phyloP scores from a whole-genome alignment of 1,139 yeast species.

The Kodamaea derodonti region DNA sequence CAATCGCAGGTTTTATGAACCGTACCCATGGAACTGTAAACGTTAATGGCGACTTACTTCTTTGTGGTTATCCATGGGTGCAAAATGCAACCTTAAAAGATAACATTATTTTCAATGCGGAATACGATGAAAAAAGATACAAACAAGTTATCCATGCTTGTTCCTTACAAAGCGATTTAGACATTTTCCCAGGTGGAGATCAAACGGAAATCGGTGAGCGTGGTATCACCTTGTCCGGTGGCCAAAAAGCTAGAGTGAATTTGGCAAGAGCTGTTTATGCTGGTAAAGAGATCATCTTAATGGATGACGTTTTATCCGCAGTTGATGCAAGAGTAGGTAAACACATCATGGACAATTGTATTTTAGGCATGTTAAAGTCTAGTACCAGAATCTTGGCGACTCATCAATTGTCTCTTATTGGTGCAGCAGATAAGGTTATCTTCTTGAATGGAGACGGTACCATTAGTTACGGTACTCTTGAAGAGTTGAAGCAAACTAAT shows the following conservation, averaged over 20 bases:
- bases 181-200: slow-evolving; percentile 76
- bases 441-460: slow-evolving; percentile 68
- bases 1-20: slow-evolving; percentile 60
- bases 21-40: slow-evolving; percentile 44
- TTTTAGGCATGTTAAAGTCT: slow-evolving; percentile 51
- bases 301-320: slow-evolving; percentile 88
- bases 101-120: slow-evolving; percentile 69
- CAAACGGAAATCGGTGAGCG: slow-evolving; percentile 87
- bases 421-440: slow-evolving; percentile 63
- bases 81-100: slow-evolving; percentile 77
- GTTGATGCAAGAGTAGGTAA: slow-evolving; percentile 91
- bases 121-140: slow-evolving; percentile 53
- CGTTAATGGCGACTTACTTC: slow-evolving; percentile 40
- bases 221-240: slow-evolving; percentile 89
- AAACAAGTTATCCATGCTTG: slow-evolving; percentile 58
- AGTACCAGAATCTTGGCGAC: slow-evolving; percentile 81
- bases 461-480: slow-evolving; percentile 56
- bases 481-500: slow-evolving; percentile 42
- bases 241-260: slow-evolving; percentile 85
- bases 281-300: slow-evolving; percentile 55
- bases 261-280: slow-evolving; percentile 84
- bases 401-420: slow-evolving; percentile 72
- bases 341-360: slow-evolving; percentile 70
- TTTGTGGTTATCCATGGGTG: slow-evolving; percentile 70
- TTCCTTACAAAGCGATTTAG: slow-evolving; percentile 65